Evolutionary conservation across 1,284 basidiomycete species (phyloP).

Genomic region (Salmacisia buchloeana): DNA sequence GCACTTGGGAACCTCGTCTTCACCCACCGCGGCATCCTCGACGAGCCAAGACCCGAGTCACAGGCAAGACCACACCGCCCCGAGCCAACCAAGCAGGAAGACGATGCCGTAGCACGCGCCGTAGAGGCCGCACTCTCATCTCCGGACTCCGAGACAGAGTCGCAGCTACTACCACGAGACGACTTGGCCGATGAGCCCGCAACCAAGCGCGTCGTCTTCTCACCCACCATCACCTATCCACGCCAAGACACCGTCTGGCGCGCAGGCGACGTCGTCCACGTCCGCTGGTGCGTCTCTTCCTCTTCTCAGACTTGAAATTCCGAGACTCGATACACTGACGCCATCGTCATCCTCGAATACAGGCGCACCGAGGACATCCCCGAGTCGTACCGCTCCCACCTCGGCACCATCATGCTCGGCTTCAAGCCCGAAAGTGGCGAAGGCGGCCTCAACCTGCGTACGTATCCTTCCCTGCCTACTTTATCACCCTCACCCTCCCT

Average conservation of each 20-base stretch:
- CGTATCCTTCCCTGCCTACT: no score
- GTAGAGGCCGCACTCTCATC: no score
- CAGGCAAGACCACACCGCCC: background rate
- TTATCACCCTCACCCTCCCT: no score
- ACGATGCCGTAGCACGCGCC: no score
- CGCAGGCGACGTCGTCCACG: slow-evolving; percentile 16
- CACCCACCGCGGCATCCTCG: background rate
- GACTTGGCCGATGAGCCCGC: background rate
- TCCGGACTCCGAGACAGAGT: no score
- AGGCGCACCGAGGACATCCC: slow-evolving; percentile 15
- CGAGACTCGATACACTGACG: background rate
- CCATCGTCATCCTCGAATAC: background rate
- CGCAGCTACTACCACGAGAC: no score
- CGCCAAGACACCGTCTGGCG: slow-evolving; percentile 15
- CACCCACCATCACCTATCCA: slow-evolving; percentile 24
- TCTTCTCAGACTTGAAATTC: no score
- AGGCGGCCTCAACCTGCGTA: slow-evolving; percentile 21
- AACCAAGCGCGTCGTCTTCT: slow-evolving; percentile 23
- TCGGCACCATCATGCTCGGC: slow-evolving; percentile 21
- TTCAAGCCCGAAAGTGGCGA: slow-evolving; percentile 12
- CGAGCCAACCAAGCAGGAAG: no score
- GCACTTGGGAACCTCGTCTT: background rate
- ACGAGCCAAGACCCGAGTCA: slow-evolving; percentile 4
- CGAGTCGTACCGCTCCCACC: slow-evolving; percentile 1
- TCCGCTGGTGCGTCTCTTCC: slow-evolving; percentile 19